Evolutionary conservation across 805 yeast species (phyloP).

Genomic region (Candida fluviatilis): DNA sequence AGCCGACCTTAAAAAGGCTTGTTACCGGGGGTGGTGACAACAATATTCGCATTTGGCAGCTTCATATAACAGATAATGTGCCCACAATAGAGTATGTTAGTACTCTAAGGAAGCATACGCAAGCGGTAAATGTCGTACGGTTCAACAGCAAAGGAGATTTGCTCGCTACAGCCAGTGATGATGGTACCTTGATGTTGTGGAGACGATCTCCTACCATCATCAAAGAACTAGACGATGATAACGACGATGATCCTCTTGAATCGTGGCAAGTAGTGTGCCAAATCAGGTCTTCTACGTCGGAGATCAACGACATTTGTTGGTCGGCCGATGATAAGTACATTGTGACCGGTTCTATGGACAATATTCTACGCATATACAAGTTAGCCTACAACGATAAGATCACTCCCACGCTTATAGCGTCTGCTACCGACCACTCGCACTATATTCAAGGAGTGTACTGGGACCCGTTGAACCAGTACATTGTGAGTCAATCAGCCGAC

Average conservation of each 20-base stretch:
- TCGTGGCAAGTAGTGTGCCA: constrained; percentile 67
- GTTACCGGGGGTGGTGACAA: constrained; percentile 96
- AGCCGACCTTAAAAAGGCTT: constrained; percentile 40
- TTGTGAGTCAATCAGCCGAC: constrained; percentile 91
- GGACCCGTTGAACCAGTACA: constrained; percentile 80
- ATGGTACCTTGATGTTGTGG: constrained; percentile 88
- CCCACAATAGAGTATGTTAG: constrained; percentile 65
- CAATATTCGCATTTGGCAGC: constrained; percentile 63
- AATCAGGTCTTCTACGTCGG: constrained; percentile 60
- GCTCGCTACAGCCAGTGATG: constrained; percentile 93
- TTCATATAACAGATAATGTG: constrained; percentile 7
- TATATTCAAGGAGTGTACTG: constrained; percentile 95
- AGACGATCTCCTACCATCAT: constrained; percentile 48
- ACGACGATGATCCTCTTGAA: constrained; percentile 55
- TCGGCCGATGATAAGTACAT: constrained; percentile 76
- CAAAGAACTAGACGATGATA: constrained; percentile 59
- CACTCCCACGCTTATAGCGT: constrained; percentile 54
- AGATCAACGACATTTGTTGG: constrained; percentile 91
- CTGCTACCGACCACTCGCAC: constrained; percentile 72
- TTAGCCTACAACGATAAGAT: constrained; percentile 27
- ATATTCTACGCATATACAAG: constrained; percentile 61
- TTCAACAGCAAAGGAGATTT: constrained; percentile 67
- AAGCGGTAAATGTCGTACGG: constrained; percentile 88
- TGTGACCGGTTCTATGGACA: constrained; percentile 92
- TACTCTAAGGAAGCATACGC: constrained; percentile 83